Evolutionary conservation across 2,329 filamentous ascomycete species (phyloP).

Genomic region (Diplodia corticola): DNA sequence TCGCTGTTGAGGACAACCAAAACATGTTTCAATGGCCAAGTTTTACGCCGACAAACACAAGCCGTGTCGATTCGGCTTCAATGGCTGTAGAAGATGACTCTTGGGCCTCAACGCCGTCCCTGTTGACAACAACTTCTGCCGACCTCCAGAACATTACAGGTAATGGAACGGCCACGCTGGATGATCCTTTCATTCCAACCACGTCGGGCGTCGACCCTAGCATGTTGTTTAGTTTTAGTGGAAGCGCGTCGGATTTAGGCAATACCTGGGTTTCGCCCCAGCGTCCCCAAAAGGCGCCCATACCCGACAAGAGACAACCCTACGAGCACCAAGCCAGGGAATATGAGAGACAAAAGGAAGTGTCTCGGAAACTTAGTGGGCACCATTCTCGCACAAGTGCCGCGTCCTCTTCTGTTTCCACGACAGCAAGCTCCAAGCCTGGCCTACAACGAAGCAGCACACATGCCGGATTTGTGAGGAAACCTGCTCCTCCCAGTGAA

Average conservation of each 20-base stretch:
- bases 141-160: slow-evolving; percentile 12
- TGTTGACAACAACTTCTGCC: slow-evolving; percentile 17
- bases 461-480: slow-evolving; percentile 36
- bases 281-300: slow-evolving; percentile 28
- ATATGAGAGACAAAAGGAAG: slow-evolving; percentile 37
- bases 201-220: slow-evolving; percentile 50
- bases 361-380: slow-evolving; percentile 30
- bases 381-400: slow-evolving; percentile 44
- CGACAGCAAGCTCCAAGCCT: slow-evolving; percentile 33
- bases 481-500: slow-evolving; percentile 27
- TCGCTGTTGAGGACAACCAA: not conserved
- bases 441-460: slow-evolving; percentile 50
- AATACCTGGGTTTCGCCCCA: slow-evolving; percentile 22
- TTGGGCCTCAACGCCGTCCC: slow-evolving; percentile 12
- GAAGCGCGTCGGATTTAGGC: not conserved
- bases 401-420: slow-evolving; percentile 40
- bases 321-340: slow-evolving; percentile 43
- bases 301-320: slow-evolving; percentile 34
- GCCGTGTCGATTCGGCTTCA: slow-evolving; percentile 10
- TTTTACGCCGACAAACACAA: not conserved
- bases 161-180: not conserved
- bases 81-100: slow-evolving; percentile 9
- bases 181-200: slow-evolving; percentile 35
- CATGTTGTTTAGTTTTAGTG: slow-evolving; percentile 46
- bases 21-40: not conserved